Conservation (phyloP, 306 rosid species). For the Fagus crenata region DNA sequence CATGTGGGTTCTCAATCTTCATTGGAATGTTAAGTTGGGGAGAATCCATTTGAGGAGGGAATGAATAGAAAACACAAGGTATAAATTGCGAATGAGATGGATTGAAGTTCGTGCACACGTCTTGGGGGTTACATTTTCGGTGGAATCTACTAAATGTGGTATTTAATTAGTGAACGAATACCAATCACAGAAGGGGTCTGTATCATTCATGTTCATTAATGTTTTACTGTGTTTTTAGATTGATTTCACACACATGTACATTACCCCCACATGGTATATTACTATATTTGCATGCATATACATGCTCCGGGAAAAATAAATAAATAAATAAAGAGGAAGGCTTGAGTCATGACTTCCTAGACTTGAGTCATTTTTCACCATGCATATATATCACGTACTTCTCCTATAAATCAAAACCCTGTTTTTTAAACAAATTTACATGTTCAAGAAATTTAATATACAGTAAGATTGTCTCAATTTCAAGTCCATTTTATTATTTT, state of each 20-base stretch:
- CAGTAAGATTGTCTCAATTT: too few relatives aligned
- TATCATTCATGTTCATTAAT: constrained; percentile 14
- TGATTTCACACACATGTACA: not conserved
- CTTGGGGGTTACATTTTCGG: constrained; percentile 45
- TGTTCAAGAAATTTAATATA: not conserved
- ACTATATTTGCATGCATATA: too few relatives aligned
- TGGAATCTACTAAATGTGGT: constrained; percentile 25
- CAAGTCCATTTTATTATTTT: too few relatives aligned
- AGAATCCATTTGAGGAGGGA: constrained; percentile 35
- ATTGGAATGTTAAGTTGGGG: constrained; percentile 23
- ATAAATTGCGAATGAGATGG: constrained; percentile 14
- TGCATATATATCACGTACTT: not conserved
- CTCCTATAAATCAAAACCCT: not conserved
- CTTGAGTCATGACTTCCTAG: too few relatives aligned
- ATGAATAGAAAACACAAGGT: not conserved
- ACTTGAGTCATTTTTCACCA: not conserved
- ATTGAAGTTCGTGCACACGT: constrained; percentile 30
- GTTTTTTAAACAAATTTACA: not conserved
- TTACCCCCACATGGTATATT: not conserved
- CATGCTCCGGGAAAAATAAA: too few relatives aligned
- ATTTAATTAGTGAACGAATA: constrained; percentile 36
- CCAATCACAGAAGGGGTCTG: constrained; percentile 35
- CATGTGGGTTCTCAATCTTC: constrained; percentile 37
- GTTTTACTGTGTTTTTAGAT: not conserved
- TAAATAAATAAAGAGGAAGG: too few relatives aligned